Base-by-base conservation (phyloP, 2,329 filamentous ascomycete species). In the Fusarium sp. region DNA sequence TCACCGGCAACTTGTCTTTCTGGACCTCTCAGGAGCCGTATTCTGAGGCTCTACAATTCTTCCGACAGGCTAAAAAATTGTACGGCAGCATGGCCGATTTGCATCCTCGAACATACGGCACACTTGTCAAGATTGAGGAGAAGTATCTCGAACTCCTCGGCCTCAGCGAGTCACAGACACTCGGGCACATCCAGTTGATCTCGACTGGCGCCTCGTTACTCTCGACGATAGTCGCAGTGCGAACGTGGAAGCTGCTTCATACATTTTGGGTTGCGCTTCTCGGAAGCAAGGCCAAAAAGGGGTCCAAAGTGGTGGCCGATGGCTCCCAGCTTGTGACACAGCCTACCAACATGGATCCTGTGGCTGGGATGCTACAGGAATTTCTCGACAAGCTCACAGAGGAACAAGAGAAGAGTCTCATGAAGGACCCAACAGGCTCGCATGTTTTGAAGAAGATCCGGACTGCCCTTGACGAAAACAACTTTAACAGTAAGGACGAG, bases 1-100 rank as follows among this genome's bases (percentile, higher is more conserved):
- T 65, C 37, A 59, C 62, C 40, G 40, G 62, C 33, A 33, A 65
- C 50, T 65, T 52, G 15, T 30, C 47, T 14, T 65, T 57, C 62
- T 65, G 62, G 62, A 37, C 62, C 40, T 57, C 50, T 12, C 30
- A 47, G 27, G 14, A 32, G 25, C 27, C 33, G 17, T 43, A 65
- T 22, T 65, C 62, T 14, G 37, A 65, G 8, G 27, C 27, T 27
- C 17, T 38, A 12, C 47, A 65, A 11, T 27, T 58, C n/a, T n/a
- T 57, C 12, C 30, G 52, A 11, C 62, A 65, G 17, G 17, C 22
- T 17, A 22, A 43, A 17, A 65, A 17, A 38, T 56, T 63, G 20
- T 56, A 25, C 30, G 38, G 40, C n/a, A 63, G 32, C 15, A 33
- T 52, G 27, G 45, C 45, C 38, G 14, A 37, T 25, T 32, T 22